Conservation (phyloP, 2,329 filamentous ascomycete species). For the Aaosphaeria arxii region DNA sequence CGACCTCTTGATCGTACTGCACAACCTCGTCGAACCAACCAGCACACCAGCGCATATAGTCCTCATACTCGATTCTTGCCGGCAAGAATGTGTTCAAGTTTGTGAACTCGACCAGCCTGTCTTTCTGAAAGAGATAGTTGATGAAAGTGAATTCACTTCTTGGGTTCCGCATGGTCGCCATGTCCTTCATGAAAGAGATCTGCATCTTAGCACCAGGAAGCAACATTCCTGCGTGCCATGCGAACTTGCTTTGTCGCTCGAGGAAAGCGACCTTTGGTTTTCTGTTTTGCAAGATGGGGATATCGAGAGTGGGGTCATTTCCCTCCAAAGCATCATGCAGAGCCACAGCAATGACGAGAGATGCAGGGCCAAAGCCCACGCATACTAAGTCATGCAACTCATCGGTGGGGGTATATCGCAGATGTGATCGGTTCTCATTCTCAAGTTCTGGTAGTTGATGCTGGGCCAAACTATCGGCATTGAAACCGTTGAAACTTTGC, state of each 20-base stretch:
- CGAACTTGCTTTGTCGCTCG: constrained; percentile 78
- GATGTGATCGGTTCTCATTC: constrained; percentile 41
- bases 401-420: constrained; percentile 55
- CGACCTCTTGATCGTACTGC: constrained; percentile 73
- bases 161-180: constrained; percentile 85
- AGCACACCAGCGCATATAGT: constrained; percentile 93
- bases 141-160: constrained; percentile 91
- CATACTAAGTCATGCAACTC: constrained; percentile 82
- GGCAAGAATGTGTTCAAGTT: constrained; percentile 89
- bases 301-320: constrained; percentile 30
- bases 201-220: constrained; percentile 94
- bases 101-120: constrained; percentile 82
- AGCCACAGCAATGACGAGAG: constrained; percentile 83
- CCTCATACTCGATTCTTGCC: constrained; percentile 83
- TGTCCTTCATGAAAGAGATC: constrained; percentile 95
- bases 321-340: constrained; percentile 68
- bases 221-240: constrained; percentile 95
- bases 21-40: constrained; percentile 71
- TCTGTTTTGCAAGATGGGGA: constrained; percentile 34
- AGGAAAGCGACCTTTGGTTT: constrained; percentile 77
- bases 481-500: constrained; percentile 17
- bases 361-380: constrained; percentile 90
- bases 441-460: constrained; percentile 13
- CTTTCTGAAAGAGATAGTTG: constrained; percentile 84
- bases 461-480: constrained; percentile 21